Conservation (phyloP, 139 green algal species). For the Raphidocelis subcapitata region DNA sequence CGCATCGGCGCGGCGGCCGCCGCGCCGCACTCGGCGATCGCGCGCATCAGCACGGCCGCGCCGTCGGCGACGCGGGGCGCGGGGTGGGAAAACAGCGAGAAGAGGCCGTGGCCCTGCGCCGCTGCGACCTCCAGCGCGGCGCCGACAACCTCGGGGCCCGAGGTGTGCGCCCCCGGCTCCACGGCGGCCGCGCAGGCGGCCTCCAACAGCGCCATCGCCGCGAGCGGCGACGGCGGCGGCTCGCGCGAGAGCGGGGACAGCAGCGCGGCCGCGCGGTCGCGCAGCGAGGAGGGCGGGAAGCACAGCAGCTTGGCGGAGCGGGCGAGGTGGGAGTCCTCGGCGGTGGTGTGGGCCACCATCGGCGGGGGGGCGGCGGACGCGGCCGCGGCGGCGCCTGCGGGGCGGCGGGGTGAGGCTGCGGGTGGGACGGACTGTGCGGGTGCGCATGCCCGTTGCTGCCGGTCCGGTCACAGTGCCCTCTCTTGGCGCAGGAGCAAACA, state of each 20-base stretch:
- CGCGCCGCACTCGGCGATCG: constrained; percentile 70
- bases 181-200: constrained; percentile 20
- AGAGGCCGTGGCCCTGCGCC: constrained; percentile 69
- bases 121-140: constrained; percentile 51
- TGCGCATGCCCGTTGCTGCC: too few relatives aligned
- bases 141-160: constrained; percentile 54
- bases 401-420: too few relatives aligned
- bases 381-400: not conserved
- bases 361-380: constrained; percentile 13
- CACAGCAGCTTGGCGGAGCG: constrained; percentile 60
- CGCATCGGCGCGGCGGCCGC: constrained; percentile 79
- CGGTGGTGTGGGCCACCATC: constrained; percentile 16
- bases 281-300: constrained; percentile 39
- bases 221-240: constrained; percentile 23
- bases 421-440: too few relatives aligned
- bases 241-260: constrained; percentile 30
- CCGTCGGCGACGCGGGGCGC: constrained; percentile 54
- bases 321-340: constrained; percentile 42
- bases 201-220: constrained; percentile 55
- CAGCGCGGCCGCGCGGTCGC: constrained; percentile 22
- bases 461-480: too few relatives aligned
- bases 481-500: too few relatives aligned
- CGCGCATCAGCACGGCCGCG: constrained; percentile 75
- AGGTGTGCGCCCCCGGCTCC: constrained; percentile 59
- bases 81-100: constrained; percentile 76